Conservation (phyloP, 805 yeast species). For the Yamadazyma philogaea region DNA sequence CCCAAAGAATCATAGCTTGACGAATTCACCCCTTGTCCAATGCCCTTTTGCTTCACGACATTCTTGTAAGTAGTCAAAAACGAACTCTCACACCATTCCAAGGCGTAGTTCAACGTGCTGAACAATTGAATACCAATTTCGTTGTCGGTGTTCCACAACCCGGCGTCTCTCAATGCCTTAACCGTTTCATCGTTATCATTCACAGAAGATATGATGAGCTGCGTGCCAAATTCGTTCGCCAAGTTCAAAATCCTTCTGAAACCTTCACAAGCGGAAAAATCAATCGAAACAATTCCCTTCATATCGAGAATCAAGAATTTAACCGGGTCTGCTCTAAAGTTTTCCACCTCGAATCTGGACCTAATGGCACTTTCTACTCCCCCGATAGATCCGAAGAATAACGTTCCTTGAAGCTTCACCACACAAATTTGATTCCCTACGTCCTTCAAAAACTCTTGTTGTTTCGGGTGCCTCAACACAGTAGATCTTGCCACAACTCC, state of each 20-base stretch:
- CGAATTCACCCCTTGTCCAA: conserved; percentile 2
- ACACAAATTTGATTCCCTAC: conserved; percentile 92
- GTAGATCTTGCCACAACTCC: conserved; percentile 91
- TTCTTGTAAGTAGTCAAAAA: conserved; percentile 62
- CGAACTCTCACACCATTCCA: conserved; percentile 96
- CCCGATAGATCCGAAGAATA: conserved; percentile 94
- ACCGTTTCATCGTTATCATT: conserved; percentile 62
- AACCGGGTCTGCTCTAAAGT: conserved; percentile 56
- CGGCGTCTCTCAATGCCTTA: conserved; percentile 76
- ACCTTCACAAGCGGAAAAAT: conserved; percentile 95
- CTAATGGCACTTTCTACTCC: conserved; percentile 79
- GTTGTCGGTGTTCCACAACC: conserved; percentile 57
- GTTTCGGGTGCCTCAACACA: conserved; percentile 85
- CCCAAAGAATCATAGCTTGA: conserved; percentile 14
- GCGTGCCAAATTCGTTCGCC: conserved; percentile 64
- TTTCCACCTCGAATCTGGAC: conserved; percentile 54
- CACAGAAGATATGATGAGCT: conserved; percentile 76
- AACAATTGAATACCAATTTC: conserved; percentile 56
- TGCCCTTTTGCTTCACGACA: conserved; percentile 11
- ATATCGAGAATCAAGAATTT: conserved; percentile 82
- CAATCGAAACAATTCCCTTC: conserved; percentile 75
- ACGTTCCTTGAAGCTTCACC: conserved; percentile 79
- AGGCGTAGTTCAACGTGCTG: conserved; percentile 75
- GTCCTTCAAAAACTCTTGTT: conserved; percentile 75
- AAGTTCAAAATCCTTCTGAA: conserved; percentile 82